Percentiles rank a stretch among this genome's conserved stretches.
phyloP scores from a whole-genome alignment of 2,329 filamentous ascomycete genomes.

The Aschersonia sp. region DNA sequence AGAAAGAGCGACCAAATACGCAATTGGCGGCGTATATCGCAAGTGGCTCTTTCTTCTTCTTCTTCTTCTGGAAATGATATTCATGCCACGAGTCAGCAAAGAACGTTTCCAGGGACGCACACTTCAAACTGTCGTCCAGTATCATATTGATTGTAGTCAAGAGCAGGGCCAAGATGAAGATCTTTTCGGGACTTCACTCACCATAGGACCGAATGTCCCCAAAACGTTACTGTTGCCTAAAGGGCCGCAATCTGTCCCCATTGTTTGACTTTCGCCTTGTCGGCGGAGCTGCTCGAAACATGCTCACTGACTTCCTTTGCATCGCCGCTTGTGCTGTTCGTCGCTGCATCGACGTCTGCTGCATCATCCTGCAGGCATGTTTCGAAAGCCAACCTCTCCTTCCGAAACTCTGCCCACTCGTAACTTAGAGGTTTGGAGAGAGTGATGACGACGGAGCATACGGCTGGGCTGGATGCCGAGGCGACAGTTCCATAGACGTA shows the following conservation, averaged over 20 bases:
- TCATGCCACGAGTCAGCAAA: not conserved
- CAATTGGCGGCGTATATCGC: constrained; percentile 39
- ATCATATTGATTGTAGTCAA: no score
- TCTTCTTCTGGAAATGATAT: no score
- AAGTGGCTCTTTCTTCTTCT: constrained; percentile 18
- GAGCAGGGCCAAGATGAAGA: no score
- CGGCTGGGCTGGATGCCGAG: constrained; percentile 24
- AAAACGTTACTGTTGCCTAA: constrained; percentile 33
- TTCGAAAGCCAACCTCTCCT: constrained; percentile 24
- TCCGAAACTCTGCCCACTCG: constrained; percentile 23
- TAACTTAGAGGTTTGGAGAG: constrained; percentile 25
- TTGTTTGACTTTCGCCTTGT: constrained; percentile 24
- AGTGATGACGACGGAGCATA: constrained; percentile 32
- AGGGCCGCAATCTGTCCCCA: constrained; percentile 30
- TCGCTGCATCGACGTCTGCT: constrained; percentile 1
- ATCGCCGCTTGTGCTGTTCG: constrained; percentile 6
- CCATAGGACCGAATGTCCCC: constrained; percentile 40
- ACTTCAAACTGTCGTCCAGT: not conserved
- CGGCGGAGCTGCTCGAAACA: constrained; percentile 11
- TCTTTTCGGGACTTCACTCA: constrained; percentile 5
- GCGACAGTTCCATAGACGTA: constrained; percentile 32
- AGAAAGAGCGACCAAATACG: constrained; percentile 32
- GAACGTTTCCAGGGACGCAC: not conserved
- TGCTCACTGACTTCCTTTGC: constrained; percentile 10
- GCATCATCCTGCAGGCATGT: constrained; percentile 3